Percentiles rank a stretch among this genome's conserved stretches.
These are phyloP conservation scores for Candida stauntonica DNA, from an alignment of 805 yeast genomes.

Conservation along the genomic window DNA sequence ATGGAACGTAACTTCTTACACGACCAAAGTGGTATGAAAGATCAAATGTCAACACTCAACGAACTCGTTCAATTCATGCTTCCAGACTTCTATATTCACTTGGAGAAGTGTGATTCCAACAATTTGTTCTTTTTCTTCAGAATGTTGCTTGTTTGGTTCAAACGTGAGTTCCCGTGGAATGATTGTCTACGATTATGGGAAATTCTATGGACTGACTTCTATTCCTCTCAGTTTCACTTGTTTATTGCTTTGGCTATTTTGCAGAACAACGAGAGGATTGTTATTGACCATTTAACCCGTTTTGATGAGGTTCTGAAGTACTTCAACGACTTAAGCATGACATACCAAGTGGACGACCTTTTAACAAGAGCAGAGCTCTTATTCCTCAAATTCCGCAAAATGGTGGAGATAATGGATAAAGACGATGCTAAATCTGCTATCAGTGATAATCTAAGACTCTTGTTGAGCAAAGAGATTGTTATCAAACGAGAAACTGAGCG, in stretches of 20 bases:
- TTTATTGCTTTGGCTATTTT: conserved; percentile 87
- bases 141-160: conserved; percentile 93
- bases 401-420: conserved; percentile 69
- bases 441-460: conserved; percentile 49
- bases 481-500: conserved; percentile 52
- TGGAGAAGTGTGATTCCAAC: conserved; percentile 82
- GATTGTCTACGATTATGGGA: conserved; percentile 88
- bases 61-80: conserved; percentile 87
- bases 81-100: conserved; percentile 77
- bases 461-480: conserved; percentile 58
- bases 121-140: conserved; percentile 92
- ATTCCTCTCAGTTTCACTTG: conserved; percentile 82
- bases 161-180: conserved; percentile 80
- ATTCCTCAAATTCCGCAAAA: conserved; percentile 73
- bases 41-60: conserved; percentile 78
- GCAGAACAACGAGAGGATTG: conserved; percentile 77
- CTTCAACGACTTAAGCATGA: conserved; percentile 83
- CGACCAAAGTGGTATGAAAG: conserved; percentile 90
- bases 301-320: conserved; percentile 92
- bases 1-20: conserved; percentile 93
- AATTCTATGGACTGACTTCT: conserved; percentile 80
- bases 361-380: conserved; percentile 81
- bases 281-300: conserved; percentile 63
- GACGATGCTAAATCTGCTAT: conserved; percentile 27
- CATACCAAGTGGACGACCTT: conserved; percentile 69